Base-by-base conservation (phyloP, 164 flowering plant genomes). In the Berberis thunbergii region DNA sequence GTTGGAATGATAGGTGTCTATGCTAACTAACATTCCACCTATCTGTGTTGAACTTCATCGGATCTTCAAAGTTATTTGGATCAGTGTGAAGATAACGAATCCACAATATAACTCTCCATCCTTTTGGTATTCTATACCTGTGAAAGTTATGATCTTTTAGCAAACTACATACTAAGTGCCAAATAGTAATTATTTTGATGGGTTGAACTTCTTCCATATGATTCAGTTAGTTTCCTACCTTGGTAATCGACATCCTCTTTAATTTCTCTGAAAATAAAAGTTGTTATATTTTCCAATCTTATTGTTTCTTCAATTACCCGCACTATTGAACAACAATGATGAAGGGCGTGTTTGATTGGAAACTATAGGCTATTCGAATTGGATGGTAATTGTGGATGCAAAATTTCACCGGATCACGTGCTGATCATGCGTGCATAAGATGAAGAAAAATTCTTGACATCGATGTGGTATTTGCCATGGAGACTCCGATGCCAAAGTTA, bases 271-370 rank as follows among this genome's bases (percentile, higher is more conserved):
- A 80, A 78, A 42, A 70, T 4, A 62, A 76, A 57, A 1, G 73
- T 41, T n/a, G 83, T 64, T 61, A 82, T 60, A 55, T 84, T 84
- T 45, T 83, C 82, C 78, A 84, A 45, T 69, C 89, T 74, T 43
- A 82, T 61, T 2, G 78, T 78, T 72, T 83, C 86, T 61, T 83
- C 85, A 61, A 81, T 81, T 11, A 82, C 82, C 86, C 80, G 64
- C 45, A 60, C 38, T 7, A 10, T 4, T 52, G 54, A 52, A 26
- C 26, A 26, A 26, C 26, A 26, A 26, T 0, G 26, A 26, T 26
- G 26, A 26, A 26, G 26, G 26, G 26, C 26, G 26, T 26, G 26
- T 26, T 26, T 26, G 26, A 26, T 26, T 26, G 26, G 26, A 26
- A 26, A 26, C 26, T 26, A 26, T 26, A 26, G 26, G 26, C 26